Base-by-base conservation (phyloP, 2,329 filamentous ascomycete genomes). In the Xylariaceae sp. region DNA sequence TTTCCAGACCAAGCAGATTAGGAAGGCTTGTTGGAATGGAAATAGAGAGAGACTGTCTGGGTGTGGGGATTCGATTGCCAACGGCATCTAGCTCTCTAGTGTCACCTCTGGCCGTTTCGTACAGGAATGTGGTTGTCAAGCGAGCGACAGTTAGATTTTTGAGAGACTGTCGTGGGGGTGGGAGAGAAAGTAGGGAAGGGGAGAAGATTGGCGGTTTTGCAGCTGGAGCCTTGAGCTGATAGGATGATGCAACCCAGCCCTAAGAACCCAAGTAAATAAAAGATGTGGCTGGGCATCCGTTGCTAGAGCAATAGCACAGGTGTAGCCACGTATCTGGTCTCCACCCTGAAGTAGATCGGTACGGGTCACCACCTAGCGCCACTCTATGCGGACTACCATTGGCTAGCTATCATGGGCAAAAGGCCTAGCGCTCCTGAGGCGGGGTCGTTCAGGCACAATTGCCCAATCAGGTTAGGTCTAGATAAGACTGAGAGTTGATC, bases 261-360 rank as follows among this genome's bases (percentile, higher is more conserved):
- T 51, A 53, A 51, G 50, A 19, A 39, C 41, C 49, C 52, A 60
- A 63, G 63, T 55, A 55, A 55, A 67, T 65, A 67, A 65, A 67
- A 63, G 59, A 62, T 64, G 64, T 66, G 65, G 65, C 65, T 67
- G 64, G 64, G 61, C 37, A 51, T 19, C 47, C 42, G 65, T 67
- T 67, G 65, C 64, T 57, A 47, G 53, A 60, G 62, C 40, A 58
- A 67, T 65, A 48, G 49, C 39, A 41, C 56, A 37, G 58, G 53
- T 56, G 57, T 54, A 57, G 42, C 59, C 59, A 58, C 57, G 51
- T 58, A 59, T 47, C 32, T 27, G 31, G 6, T 45, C 42, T 7
- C 57, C 55, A 50, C 52, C 39, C 6, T 3, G 8, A 37, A 3
- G 35, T 37, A 19, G 19, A 19, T 19, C 19, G 19, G 19, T 19